Base-by-base conservation (phyloP, 2,329 filamentous ascomycete species). In the Calonectria henricotiae region DNA sequence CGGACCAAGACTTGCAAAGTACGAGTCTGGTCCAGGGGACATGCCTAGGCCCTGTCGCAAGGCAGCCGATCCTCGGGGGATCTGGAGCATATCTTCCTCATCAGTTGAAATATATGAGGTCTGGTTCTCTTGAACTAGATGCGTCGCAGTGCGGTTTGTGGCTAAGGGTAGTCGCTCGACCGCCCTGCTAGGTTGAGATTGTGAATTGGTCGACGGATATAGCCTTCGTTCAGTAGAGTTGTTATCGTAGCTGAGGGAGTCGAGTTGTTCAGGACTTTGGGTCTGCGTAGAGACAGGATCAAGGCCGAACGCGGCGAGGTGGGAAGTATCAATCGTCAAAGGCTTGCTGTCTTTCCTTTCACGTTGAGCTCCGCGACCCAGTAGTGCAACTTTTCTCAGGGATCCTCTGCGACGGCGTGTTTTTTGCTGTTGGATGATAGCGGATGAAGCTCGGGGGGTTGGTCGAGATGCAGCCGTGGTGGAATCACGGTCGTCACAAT, bases 381-480 rank as follows among this genome's bases (percentile, higher is more conserved):
- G 86, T 60, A 98, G 86, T 30, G 94, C 95, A 12, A 94, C 94
- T 82, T 98, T 98, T 70, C 95, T 89, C 80, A 98, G 85, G 12
- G 95, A 98, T 4, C 94, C 95, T 79, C 93, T 93, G 70, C 95
- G 90, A 76, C 91, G 91, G 66, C 94, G 88, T 82, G 75, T 87
- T 84, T 82, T 87, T 80, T 81, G 86, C 78, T 82, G 86, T 77
- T 84, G 84, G 55, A 77, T 75, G 41, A 79, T 75, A 67, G 74
- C 80, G 58, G 74, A 77, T 68, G 78, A 80, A 68, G 76, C 74
- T 68, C 76, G 78, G 54, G 51, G 73, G 54, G 71, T 77, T 58
- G 71, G 62, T 46, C 71, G 72, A 73, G 75, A 84, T 73, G 83
- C 82, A 76, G 83, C 75, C 72, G 80, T 73, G 30, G 76, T 76